phyloP scores from a whole-genome alignment of 2,329 filamentous ascomycete genomes.

The Microsporum canis region DNA sequence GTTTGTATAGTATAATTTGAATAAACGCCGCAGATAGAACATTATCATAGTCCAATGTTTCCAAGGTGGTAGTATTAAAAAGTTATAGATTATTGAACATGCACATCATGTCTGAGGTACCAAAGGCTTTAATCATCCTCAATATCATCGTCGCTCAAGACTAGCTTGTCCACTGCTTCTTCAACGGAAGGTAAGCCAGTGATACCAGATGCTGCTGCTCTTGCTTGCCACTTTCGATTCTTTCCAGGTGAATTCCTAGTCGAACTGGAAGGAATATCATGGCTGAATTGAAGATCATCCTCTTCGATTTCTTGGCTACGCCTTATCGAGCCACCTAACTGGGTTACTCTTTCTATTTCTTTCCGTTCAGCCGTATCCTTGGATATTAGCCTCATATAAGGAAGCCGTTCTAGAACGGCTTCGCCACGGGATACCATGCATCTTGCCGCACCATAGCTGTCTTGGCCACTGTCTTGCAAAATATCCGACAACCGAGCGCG shows the following conservation, averaged over 20 bases:
- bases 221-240: not conserved
- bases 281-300: conserved; percentile 18
- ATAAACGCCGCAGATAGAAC: not conserved
- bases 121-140: conserved; percentile 42
- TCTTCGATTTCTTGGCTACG: conserved; percentile 35
- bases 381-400: conserved; percentile 64
- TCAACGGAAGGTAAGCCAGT: conserved; percentile 22
- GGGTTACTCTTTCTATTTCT: conserved; percentile 57
- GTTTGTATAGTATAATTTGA: not conserved
- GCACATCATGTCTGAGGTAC: not conserved
- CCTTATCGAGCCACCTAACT: conserved; percentile 50
- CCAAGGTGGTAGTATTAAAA: not conserved
- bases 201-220: not conserved
- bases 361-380: conserved; percentile 31
- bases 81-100: not conserved
- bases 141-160: conserved; percentile 75
- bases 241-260: conserved; percentile 7
- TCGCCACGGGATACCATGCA: conserved; percentile 29
- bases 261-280: not conserved
- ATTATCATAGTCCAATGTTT: not conserved
- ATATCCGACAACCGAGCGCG: not conserved
- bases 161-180: conserved; percentile 51
- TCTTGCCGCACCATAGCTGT: conserved; percentile 8
- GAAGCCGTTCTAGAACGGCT: conserved; percentile 64
- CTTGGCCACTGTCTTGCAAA: not conserved